Evolutionary conservation across 2,329 filamentous ascomycete genomes (phyloP).

Genomic region (Chrysoporthe cubensis): DNA sequence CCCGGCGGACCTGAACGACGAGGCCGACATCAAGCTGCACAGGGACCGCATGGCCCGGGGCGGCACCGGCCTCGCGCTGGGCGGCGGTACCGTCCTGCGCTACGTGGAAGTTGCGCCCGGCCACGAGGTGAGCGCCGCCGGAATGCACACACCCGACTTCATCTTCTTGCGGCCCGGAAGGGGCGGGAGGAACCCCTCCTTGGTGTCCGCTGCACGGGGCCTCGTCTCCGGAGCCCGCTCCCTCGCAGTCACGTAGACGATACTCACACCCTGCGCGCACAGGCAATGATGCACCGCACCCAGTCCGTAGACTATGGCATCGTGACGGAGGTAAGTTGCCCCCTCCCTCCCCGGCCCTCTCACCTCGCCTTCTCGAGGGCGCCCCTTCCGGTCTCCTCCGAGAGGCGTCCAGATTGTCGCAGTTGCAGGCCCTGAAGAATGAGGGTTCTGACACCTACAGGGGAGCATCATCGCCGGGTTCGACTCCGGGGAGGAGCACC

Average conservation of each 20-base stretch:
- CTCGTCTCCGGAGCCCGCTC: too few relatives aligned
- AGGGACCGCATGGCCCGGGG: slow-evolving; percentile 44
- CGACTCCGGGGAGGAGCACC: slow-evolving; percentile 48
- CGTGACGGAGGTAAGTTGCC: slow-evolving; percentile 41
- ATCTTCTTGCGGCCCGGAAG: background rate
- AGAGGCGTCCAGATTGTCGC: too few relatives aligned
- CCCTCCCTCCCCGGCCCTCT: background rate
- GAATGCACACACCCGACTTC: background rate
- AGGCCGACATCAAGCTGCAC: slow-evolving; percentile 52
- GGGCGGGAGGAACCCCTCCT: too few relatives aligned
- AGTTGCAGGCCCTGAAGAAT: too few relatives aligned
- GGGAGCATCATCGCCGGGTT: slow-evolving; percentile 48
- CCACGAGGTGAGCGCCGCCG: slow-evolving; percentile 27
- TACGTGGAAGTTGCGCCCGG: slow-evolving; percentile 53
- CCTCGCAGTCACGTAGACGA: background rate
- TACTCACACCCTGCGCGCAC: background rate
- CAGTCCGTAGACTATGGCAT: slow-evolving; percentile 54
- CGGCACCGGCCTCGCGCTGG: slow-evolving; percentile 52
- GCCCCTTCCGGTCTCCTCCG: background rate
- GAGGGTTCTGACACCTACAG: slow-evolving; percentile 34
- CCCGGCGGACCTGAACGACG: slow-evolving; percentile 31
- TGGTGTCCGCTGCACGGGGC: too few relatives aligned
- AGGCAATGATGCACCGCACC: slow-evolving; percentile 51
- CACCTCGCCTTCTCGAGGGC: background rate
- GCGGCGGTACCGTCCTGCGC: slow-evolving; percentile 47